Evolutionary conservation across 2,329 filamentous ascomycete genomes (phyloP).

Genomic region (Trichoderma semiorbis): DNA sequence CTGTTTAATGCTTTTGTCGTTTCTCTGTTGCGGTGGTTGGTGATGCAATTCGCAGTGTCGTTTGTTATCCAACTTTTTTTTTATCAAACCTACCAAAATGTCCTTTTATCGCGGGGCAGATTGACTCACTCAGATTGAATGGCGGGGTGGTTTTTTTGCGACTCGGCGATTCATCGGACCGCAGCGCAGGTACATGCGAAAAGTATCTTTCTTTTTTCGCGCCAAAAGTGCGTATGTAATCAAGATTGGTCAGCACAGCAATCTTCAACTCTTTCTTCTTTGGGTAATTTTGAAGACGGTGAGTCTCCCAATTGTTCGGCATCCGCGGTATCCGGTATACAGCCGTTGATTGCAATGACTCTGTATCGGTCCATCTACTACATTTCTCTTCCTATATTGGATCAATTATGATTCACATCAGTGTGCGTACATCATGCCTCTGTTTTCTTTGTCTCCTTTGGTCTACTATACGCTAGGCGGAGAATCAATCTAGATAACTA

Average conservation of each 20-base stretch:
- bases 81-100: not conserved
- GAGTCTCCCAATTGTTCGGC: not conserved
- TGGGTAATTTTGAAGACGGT: not conserved
- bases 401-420: not conserved
- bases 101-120: slow-evolving; percentile 7
- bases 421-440: too few relatives aligned
- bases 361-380: not conserved
- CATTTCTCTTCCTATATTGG: not conserved
- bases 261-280: not conserved
- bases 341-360: not conserved
- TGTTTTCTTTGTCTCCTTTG: too few relatives aligned
- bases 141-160: slow-evolving; percentile 1
- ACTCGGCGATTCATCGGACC: slow-evolving; percentile 16
- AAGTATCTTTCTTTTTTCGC: not conserved
- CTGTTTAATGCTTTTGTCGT: not conserved
- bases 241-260: not conserved
- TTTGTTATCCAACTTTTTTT: not conserved
- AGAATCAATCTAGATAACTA: not conserved
- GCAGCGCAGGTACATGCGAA: not conserved
- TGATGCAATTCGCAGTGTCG: not conserved
- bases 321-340: not conserved
- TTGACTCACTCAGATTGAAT: slow-evolving; percentile 5
- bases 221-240: not conserved
- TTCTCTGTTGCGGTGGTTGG: not conserved
- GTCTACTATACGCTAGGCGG: not conserved